Evolutionary conservation across 1,284 basidiomycete species (phyloP).

Genomic region (Ganoderma multipileum): DNA sequence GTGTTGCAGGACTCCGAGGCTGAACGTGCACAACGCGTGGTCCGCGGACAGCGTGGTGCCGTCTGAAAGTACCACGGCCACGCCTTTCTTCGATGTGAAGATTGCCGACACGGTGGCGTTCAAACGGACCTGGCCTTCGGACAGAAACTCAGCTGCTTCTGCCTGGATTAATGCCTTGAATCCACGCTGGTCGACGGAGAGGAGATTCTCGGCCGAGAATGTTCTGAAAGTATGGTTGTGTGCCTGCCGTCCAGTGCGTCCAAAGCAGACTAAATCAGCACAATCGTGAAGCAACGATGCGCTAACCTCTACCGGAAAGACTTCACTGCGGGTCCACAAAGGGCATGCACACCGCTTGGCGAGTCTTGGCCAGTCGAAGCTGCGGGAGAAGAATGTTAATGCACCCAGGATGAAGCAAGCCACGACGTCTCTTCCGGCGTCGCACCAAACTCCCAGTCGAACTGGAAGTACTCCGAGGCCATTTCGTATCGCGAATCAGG

Average conservation of each 20-base stretch:
- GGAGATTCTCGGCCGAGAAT: constrained; percentile 61
- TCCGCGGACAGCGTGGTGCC: constrained; percentile 54
- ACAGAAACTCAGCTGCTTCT: constrained; percentile 61
- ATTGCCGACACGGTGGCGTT: constrained; percentile 61
- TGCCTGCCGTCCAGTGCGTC: constrained; percentile 43
- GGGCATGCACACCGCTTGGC: constrained; percentile 10
- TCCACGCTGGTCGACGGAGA: constrained; percentile 68
- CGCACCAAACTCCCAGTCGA: constrained; percentile 60
- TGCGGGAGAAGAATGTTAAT: constrained; percentile 25
- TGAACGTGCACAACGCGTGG: constrained; percentile 69
- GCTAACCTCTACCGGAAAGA: constrained; percentile 30
- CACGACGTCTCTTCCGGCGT: constrained; percentile 63
- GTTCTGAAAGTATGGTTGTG: constrained; percentile 68
- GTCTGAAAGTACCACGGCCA: constrained; percentile 48
- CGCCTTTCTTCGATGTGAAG: constrained; percentile 49
- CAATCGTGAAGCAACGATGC: constrained; percentile 1
- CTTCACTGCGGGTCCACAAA: constrained; percentile 13
- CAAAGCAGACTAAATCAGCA: constrained; percentile 7
- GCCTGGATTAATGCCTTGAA: constrained; percentile 62
- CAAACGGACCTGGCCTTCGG: constrained; percentile 52
- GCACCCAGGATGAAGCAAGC: constrained; percentile 61
- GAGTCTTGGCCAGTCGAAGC: constrained; percentile 30
- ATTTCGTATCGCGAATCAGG: constrained; percentile 50
- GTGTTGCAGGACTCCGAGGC: constrained; percentile 67
- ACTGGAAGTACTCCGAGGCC: constrained; percentile 61